Base-by-base conservation (phyloP, 306 rosid genomes). In the Cucurbita pepo region DNA sequence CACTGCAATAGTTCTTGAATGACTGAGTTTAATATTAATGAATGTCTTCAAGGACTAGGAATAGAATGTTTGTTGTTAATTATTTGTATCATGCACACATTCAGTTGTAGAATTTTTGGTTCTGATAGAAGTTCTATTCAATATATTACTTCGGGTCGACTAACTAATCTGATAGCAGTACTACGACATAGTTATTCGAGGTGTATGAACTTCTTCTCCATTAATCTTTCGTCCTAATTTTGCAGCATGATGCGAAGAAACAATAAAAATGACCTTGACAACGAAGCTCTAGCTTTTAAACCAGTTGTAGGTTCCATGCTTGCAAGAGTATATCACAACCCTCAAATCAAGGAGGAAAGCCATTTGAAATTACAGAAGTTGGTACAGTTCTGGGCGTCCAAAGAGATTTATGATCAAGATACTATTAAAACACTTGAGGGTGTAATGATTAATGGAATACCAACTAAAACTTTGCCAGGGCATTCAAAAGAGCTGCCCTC, bases 291-390 rank as follows among this genome's bases (percentile, higher is more conserved):
- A 77, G 97, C 99, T 1, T 84, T 94, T 38, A 86, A 82, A 69
- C 95, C 96, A 78, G 89, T 88, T 71, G 81, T 94, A 79, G 99
- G 99, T 63, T 79, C 97, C 73, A 89, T 94, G 97, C 96, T 94
- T 73, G 92, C 88, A 30, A 87, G 99, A 87, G 88, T 91, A 65
- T 89, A 87, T 80, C 97, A 94, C 76, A 86, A 94, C 74, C 99
- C 96, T 75, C 97, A 85, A 64, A 94, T 86, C 77, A 89, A 87
- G 50, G 97, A 94, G 73, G 99, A 94, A 78, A 89, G 85, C 80
- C 88, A 85, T 82, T 79, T 86, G 80, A 85, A 91, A 82, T 79
- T 94, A 82, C 91, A 89, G 75, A 92, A 91, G 71, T 87, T 94
- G 84, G 86, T 94, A 60, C 97, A 94, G 88, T 88, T 94, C 76